These are phyloP conservation scores for Vigna angularis DNA, from an alignment of 306 rosid genomes.

Conservation along the genomic window DNA sequence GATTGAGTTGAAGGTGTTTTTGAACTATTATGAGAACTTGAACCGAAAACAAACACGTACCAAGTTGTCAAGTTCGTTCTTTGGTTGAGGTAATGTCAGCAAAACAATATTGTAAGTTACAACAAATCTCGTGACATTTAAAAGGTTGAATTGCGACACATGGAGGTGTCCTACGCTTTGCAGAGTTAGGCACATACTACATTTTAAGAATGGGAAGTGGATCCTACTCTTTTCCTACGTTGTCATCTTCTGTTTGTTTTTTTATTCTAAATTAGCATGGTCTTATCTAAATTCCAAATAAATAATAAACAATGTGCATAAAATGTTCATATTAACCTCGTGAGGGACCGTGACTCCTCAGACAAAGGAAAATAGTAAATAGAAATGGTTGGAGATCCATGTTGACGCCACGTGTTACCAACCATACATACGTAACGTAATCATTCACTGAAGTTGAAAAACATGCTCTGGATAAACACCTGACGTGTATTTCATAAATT, in stretches of 20 bases:
- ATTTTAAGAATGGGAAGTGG: not conserved
- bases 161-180: not conserved
- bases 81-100: not conserved
- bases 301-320: not conserved
- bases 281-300: not conserved
- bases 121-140: not conserved
- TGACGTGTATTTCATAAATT: no score
- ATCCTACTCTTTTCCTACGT: not conserved
- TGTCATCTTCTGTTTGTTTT: not conserved
- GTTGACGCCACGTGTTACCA: not conserved
- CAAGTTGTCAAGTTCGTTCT: not conserved
- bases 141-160: not conserved
- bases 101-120: not conserved
- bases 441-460: no score
- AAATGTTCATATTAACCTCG: not conserved
- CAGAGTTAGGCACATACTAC: not conserved
- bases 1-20: no score
- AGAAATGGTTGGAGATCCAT: not conserved
- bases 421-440: not conserved
- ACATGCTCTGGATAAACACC: no score
- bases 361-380: not conserved
- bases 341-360: not conserved
- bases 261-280: not conserved
- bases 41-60: not conserved
- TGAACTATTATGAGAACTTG: no score